Conservation (phyloP, 495 filamentous ascomycete genomes). For the Pyrenula massariospora region DNA sequence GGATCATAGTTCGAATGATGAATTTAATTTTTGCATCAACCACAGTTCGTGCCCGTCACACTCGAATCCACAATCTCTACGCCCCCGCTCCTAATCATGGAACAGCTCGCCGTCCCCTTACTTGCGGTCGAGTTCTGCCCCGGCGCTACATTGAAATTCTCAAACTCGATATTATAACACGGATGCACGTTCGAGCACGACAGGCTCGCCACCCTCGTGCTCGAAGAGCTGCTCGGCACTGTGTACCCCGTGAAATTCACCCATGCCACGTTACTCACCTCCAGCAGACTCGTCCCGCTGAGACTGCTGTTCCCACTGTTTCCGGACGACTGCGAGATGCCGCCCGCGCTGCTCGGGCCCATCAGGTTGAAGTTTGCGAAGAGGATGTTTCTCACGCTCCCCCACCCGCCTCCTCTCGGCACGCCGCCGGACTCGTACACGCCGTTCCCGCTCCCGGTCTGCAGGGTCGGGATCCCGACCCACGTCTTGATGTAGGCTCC, state of each 20-base stretch:
- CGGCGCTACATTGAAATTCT: constrained; percentile 24
- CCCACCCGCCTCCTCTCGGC: constrained; percentile 42
- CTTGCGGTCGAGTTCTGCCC: constrained; percentile 15
- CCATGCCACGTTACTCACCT: constrained; percentile 35
- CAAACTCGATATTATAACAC: constrained; percentile 36
- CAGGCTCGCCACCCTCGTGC: constrained; percentile 18
- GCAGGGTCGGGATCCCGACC: constrained; percentile 33
- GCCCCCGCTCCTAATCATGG: not conserved
- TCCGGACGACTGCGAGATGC: constrained; percentile 36
- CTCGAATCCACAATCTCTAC: not conserved
- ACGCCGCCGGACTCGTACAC: constrained; percentile 33
- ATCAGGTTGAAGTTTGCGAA: constrained; percentile 40
- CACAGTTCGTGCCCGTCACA: not conserved
- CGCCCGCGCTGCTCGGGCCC: constrained; percentile 25
- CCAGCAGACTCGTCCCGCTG: constrained; percentile 35
- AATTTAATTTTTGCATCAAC: too few relatives aligned
- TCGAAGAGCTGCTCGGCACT: constrained; percentile 7
- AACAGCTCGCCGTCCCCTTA: constrained; percentile 23
- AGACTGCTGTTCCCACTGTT: constrained; percentile 34
- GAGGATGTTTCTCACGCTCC: constrained; percentile 35
- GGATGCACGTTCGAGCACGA: constrained; percentile 33
- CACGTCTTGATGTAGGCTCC: constrained; percentile 48
- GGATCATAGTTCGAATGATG: too few relatives aligned
- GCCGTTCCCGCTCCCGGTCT: constrained; percentile 8
- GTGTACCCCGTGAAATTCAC: constrained; percentile 41